Evolutionary conservation across 305 asterid species (phyloP).

Genomic region (Rubia balearica): DNA sequence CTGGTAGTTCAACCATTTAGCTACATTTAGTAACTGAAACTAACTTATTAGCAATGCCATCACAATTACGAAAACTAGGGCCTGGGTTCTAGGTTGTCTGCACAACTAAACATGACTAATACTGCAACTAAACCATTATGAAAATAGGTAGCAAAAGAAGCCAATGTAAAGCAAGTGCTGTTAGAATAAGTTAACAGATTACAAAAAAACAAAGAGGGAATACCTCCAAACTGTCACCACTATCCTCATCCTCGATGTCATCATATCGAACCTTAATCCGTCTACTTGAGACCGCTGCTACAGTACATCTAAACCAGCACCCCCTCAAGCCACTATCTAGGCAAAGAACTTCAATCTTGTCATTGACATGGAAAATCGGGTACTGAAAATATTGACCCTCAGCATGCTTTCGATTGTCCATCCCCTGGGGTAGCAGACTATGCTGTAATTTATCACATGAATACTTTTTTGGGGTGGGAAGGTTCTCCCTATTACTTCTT

Average conservation of each 20-base stretch:
- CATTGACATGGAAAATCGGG: conserved; percentile 39
- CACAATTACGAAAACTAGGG: not conserved
- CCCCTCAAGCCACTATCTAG: conserved; percentile 98
- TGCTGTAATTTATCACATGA: conserved; percentile 42
- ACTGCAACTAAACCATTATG: not conserved
- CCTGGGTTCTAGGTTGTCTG: not conserved
- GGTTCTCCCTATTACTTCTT: conserved; percentile 48
- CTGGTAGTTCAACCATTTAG: not conserved
- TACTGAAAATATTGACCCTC: conserved; percentile 32
- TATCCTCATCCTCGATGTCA: conserved; percentile 70
- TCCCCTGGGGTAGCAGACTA: conserved; percentile 32
- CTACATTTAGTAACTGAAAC: not conserved
- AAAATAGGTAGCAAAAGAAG: too few relatives aligned
- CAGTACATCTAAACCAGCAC: conserved; percentile 90
- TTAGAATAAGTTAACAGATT: not conserved
- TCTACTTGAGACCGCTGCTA: conserved; percentile 53
- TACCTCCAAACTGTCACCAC: conserved; percentile 71
- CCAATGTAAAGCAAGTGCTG: not conserved
- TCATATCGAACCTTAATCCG: conserved; percentile 61
- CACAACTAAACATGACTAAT: not conserved
- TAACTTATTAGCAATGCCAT: conserved; percentile 1
- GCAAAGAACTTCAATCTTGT: conserved; percentile 74
- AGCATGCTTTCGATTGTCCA: conserved; percentile 37
- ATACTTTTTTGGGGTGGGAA: conserved; percentile 35
- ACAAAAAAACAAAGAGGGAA: not conserved